Base-by-base conservation (phyloP, 2,329 filamentous ascomycete species). In the Botrytis squamosa region DNA sequence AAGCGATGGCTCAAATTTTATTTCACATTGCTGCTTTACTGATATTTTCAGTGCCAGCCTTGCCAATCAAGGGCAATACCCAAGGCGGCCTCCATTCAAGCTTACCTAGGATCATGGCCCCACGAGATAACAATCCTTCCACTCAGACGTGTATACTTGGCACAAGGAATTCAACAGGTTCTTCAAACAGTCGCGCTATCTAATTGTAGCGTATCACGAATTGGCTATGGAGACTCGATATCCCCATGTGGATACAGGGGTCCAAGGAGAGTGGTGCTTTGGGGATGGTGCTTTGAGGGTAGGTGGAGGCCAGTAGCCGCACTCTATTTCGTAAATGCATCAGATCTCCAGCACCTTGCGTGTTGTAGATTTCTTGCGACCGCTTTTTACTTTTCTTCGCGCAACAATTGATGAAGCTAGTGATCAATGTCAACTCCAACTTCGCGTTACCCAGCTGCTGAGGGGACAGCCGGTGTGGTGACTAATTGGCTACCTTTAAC, bases 401-500 rank as follows among this genome's bases (percentile, higher is more conserved):
- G 29, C 25, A 33, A 63, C 4, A 38, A 22, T 7, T 49, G 22
- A 29, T 38, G 4, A 52, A 40, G 33, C 20, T 36, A 64, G 14
- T 25, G 10, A 40, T 14, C 14, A 36, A 65, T 65, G 63, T 20
- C 63, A 20, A 49, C 63, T 16, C 69, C 69, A 46, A 71, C 69
- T 49, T 71, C 59, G 44, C 69, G 69, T 29, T 38, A 49, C 16
- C 69, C 69, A 20, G 42, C 63, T 33, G 40, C 49, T 20, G 63
- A 72, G 38, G 62, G 62, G 3, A 1, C 49, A 14, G 20, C 44
- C 16, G 33, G 44, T 52, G n/a, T 25, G 33, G 14, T 72, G 22
- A 73, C 71, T 7, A 73, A 42, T 49, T 73, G 71, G 71, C 8
- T 73, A 22, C 71, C 71, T 38, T 42, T 73, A 55, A 69, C 71